Conservation (phyloP, 306 rosid species). For the Prinsepia uniflora region DNA sequence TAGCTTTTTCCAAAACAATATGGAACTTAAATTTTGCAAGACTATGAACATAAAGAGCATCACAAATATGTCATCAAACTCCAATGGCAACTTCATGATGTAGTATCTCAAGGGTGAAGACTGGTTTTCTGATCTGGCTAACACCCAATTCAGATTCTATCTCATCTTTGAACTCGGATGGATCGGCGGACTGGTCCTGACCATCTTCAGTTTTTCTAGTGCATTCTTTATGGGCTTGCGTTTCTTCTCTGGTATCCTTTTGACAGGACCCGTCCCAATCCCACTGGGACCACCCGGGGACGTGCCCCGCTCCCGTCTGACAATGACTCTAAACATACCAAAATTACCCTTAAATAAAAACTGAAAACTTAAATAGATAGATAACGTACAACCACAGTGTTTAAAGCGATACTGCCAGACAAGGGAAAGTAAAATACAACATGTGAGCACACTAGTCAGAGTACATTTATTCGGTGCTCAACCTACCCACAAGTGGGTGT, state of each 20-base stretch:
- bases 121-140: conserved; percentile 29
- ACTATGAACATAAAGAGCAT: conserved; percentile 24
- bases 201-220: conserved; percentile 32
- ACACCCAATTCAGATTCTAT: conserved; percentile 28
- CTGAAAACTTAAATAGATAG: too few species aligned
- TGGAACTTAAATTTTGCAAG: conserved; percentile 7
- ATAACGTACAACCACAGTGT: too few species aligned
- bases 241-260: conserved; percentile 24
- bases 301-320: too few species aligned
- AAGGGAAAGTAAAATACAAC: too few species aligned
- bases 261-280: too few species aligned
- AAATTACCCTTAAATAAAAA: too few species aligned
- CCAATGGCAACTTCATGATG: conserved; percentile 63
- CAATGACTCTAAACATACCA: too few species aligned
- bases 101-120: conserved; percentile 41
- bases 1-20: conserved; percentile 36
- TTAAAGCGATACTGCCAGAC: too few species aligned
- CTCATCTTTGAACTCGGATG: conserved; percentile 28
- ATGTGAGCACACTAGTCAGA: too few species aligned
- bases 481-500: too few species aligned
- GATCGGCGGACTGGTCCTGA: conserved; percentile 26
- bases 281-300: too few species aligned
- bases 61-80: conserved; percentile 35
- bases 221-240: conserved; percentile 34
- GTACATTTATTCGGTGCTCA: too few species aligned